Conservation (phyloP, 768 basidiomycete species). For the Galerina sulciceps region DNA sequence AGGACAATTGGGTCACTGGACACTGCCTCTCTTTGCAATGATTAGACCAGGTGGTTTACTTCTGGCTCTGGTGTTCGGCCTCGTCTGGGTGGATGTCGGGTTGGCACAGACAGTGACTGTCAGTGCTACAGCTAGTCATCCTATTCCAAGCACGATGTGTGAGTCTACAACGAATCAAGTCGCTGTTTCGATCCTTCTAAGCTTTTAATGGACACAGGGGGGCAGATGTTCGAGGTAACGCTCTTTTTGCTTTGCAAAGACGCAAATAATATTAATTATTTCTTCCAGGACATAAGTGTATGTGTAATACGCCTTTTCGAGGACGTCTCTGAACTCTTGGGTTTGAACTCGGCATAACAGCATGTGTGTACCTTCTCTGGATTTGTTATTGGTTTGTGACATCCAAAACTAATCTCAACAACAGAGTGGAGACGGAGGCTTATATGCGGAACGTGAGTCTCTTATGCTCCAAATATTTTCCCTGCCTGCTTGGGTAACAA, state of each 20-base stretch:
- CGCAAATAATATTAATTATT: not conserved
- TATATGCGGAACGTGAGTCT: constrained; percentile 63
- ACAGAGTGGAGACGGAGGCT: constrained; percentile 69
- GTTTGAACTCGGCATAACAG: constrained; percentile 19
- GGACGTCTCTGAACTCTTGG: not conserved
- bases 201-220: constrained; percentile 15
- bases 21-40: no score
- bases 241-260: not conserved
- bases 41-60: no score
- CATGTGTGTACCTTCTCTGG: constrained; percentile 31
- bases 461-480: not conserved
- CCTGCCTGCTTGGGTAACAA: not conserved
- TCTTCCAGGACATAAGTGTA: constrained; percentile 62
- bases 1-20: no score
- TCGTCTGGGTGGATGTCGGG: no score
- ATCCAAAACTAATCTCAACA: not conserved
- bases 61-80: no score
- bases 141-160: constrained; percentile 58
- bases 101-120: constrained; percentile 34
- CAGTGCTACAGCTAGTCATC: constrained; percentile 50
- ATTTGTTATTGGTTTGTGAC: not conserved
- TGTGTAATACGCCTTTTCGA: constrained; percentile 26
- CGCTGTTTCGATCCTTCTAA: no score
- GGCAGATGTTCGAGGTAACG: constrained; percentile 61
- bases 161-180: constrained; percentile 19